phyloP scores from a whole-genome alignment of 148 eudicot genomes.

The Cornus kousa region DNA sequence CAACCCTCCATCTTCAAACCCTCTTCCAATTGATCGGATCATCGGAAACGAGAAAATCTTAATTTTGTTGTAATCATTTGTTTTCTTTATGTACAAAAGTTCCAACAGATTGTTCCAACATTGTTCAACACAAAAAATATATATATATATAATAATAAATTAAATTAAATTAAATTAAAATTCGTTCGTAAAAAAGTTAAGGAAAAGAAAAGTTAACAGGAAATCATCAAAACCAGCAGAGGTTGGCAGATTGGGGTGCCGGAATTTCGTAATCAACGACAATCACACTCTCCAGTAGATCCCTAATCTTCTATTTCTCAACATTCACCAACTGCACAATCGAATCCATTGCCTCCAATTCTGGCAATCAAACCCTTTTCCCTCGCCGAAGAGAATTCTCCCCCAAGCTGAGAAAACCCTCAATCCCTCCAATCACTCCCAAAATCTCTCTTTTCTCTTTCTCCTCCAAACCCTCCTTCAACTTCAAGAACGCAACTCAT shows the following conservation, averaged over 20 bases:
- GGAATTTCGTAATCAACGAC: conserved; percentile 70
- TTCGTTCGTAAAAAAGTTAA: background rate
- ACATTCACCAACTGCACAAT: conserved; percentile 28
- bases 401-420: conserved; percentile 59
- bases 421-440: conserved; percentile 54
- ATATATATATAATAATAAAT: too few species aligned
- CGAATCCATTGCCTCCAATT: conserved; percentile 50
- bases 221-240: conserved; percentile 10
- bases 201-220: background rate
- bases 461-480: conserved; percentile 63
- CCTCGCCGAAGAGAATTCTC: conserved; percentile 77
- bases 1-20: too few species aligned
- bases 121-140: too few species aligned
- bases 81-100: too few species aligned
- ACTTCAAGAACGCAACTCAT: conserved; percentile 59
- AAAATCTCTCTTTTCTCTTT: conserved; percentile 46
- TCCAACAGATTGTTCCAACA: too few species aligned
- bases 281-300: conserved; percentile 50
- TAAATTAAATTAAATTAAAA: too few species aligned
- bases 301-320: conserved; percentile 72
- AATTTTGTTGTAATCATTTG: too few species aligned
- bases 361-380: conserved; percentile 86
- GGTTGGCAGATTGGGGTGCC: conserved; percentile 36
- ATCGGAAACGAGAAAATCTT: too few species aligned
- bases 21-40: too few species aligned